Base-by-base conservation (phyloP, 768 basidiomycete genomes). In the Lentinula boryana region DNA sequence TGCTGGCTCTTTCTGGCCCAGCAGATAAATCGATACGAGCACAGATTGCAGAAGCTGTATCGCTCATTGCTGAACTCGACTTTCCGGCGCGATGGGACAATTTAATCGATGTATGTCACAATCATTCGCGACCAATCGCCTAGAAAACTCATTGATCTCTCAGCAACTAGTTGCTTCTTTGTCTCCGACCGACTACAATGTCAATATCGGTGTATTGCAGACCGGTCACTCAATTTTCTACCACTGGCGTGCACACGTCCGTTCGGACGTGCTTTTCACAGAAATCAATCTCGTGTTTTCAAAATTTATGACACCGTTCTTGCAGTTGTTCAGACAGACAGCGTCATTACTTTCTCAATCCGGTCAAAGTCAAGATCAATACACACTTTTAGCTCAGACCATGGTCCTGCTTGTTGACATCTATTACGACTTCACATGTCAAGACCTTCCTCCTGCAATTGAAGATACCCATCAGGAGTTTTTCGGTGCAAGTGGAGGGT, bases 161-260 rank as follows among this genome's bases (percentile, higher is more conserved):
- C 66, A 97, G 95, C 93, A 95, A 90, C 86, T 99, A 49, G 91
- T 96, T 18, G 70, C 74, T 18, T 93, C 91, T 38, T 81, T 98
- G 13, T 93, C 93, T 2, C 75, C 78, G 4, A 83, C 87, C 2
- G 86, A 96, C 66, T 95, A 93, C 69, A 86, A 87, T 62, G 72
- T 91, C 64, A 98, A 97, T 71, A 78, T 95, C 23, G 92, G 91
- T 52, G 91, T 99, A 8, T 81, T 99, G 48, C 85, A 97, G 69
- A 95, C 95, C 0, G 95, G 95, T 0, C 97, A 98, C 71, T 95
- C 93, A 41, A 98, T 99, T 68, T 98, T 98, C 76, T 83, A 80
- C 46, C 89, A 88, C 51, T 99, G 96, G 96, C 85, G 96, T 48
- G 86, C 93, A 1, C 90, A 89, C 67, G 90, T 94, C 64, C 86